A percentile compares a stretch with the other conserved stretches of the same genome.
Conservation (phyloP, 228 moss, liverwort and hornwort species). For the Sphagnum magellanicum region DNA sequence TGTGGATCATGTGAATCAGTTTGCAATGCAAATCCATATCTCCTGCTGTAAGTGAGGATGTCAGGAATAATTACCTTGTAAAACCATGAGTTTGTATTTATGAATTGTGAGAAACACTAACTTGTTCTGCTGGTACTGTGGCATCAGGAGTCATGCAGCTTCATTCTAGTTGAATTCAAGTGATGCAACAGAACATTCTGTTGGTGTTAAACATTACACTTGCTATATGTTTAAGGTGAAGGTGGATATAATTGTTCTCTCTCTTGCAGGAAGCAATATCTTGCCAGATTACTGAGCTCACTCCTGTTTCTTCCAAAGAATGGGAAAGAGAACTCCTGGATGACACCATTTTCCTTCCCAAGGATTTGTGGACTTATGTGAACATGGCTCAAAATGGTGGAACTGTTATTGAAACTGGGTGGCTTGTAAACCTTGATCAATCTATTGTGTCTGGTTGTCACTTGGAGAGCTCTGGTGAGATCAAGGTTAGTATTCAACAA, state of each 20-base stretch:
- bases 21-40: no score
- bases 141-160: background rate
- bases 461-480: conserved; percentile 37
- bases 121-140: background rate
- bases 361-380: conserved; percentile 57
- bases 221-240: background rate
- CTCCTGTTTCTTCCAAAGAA: conserved; percentile 13
- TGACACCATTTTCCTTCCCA: conserved; percentile 54
- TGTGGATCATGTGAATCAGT: no score
- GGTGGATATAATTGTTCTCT: background rate
- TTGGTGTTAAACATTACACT: background rate
- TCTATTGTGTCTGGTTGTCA: conserved; percentile 48
- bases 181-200: background rate
- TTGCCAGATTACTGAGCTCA: conserved; percentile 24
- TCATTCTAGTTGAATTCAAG: background rate
- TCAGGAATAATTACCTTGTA: no score
- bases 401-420: conserved; percentile 70
- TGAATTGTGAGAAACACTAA: background rate
- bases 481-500: conserved; percentile 36
- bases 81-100: no score
- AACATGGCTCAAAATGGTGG: conserved; percentile 16
- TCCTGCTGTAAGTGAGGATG: no score
- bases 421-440: conserved; percentile 54
- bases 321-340: conserved; percentile 18
- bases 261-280: background rate